phyloP scores from a whole-genome alignment of 176 grass and related monocot genomes.

The Ampelocalamus luodianensis region DNA sequence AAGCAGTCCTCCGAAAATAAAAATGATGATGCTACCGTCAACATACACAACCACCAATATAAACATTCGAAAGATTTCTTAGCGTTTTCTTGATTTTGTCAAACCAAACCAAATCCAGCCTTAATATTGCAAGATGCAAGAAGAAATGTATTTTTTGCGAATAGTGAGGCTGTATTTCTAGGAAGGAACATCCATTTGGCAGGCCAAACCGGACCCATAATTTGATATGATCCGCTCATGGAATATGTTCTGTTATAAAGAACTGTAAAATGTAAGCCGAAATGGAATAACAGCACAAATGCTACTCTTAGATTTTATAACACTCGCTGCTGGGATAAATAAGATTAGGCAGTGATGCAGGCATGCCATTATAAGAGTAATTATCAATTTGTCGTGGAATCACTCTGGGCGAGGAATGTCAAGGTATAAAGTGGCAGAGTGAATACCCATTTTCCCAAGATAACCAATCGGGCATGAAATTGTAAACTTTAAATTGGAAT shows the following conservation, averaged over 20 bases:
- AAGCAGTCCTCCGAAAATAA: background rate
- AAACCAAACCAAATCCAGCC: conserved; percentile 33
- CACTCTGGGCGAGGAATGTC: conserved; percentile 36
- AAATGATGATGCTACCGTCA: background rate
- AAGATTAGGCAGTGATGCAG: conserved; percentile 35
- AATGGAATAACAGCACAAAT: conserved; percentile 31
- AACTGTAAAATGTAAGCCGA: conserved; percentile 24
- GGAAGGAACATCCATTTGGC: conserved; percentile 6
- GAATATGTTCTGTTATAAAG: conserved; percentile 51
- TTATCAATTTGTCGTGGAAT: conserved; percentile 40
- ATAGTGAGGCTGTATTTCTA: conserved; percentile 7
- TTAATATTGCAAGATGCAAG: background rate
- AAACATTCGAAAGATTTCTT: background rate
- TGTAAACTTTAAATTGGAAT: conserved; percentile 9
- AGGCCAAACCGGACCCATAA: conserved; percentile 23
- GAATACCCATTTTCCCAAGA: conserved; percentile 15
- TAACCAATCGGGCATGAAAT: conserved; percentile 26
- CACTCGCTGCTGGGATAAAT: conserved; percentile 8
- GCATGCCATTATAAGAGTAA: conserved; percentile 7
- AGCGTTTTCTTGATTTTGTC: conserved; percentile 22
- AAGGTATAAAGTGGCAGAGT: conserved; percentile 41
- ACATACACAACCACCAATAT: background rate
- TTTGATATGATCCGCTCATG: conserved; percentile 23
- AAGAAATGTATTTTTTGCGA: conserved; percentile 14
- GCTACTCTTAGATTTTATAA: conserved; percentile 18